These are phyloP conservation scores for Phyllosticta ampelicida DNA, from an alignment of 2,329 filamentous ascomycete genomes.

Conservation along the genomic window DNA sequence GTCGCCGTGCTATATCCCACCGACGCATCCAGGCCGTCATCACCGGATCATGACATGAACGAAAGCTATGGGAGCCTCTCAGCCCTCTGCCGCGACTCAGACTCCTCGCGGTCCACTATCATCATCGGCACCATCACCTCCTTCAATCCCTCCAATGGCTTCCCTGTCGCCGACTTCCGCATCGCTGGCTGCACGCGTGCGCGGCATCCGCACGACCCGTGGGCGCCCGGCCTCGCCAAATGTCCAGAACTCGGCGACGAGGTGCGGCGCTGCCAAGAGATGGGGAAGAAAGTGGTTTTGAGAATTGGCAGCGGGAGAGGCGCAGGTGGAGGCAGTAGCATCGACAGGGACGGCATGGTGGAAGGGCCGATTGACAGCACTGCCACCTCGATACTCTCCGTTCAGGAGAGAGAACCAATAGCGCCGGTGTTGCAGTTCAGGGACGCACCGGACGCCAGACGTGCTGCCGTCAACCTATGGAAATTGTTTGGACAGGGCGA, in stretches of 20 bases:
- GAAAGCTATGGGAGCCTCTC: not conserved
- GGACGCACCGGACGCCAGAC: conserved; percentile 1
- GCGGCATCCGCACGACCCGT: not conserved
- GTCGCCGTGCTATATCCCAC: not conserved
- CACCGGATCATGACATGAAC: not conserved
- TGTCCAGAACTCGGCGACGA: conserved; percentile 5
- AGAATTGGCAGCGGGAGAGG: conserved; percentile 1
- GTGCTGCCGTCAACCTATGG: conserved; percentile 8
- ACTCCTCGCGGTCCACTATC: not conserved
- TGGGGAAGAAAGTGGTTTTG: conserved; percentile 8
- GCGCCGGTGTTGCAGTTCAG: not conserved
- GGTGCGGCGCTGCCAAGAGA: conserved; percentile 1
- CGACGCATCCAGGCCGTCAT: not conserved
- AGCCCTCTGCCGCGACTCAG: not conserved
- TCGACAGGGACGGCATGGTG: not conserved
- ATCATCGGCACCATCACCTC: conserved; percentile 3
- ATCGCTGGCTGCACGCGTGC: not conserved
- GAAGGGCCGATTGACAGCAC: not conserved
- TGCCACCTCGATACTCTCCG: not conserved
- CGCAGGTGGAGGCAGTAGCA: not conserved
- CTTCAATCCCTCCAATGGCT: conserved; percentile 5
- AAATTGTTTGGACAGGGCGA: conserved; percentile 8
- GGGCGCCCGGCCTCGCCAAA: conserved; percentile 2
- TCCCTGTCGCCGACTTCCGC: conserved; percentile 8
- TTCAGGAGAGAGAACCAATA: not conserved